phyloP scores from a whole-genome alignment of 305 asterid genomes.

The Andrographis paniculata region DNA sequence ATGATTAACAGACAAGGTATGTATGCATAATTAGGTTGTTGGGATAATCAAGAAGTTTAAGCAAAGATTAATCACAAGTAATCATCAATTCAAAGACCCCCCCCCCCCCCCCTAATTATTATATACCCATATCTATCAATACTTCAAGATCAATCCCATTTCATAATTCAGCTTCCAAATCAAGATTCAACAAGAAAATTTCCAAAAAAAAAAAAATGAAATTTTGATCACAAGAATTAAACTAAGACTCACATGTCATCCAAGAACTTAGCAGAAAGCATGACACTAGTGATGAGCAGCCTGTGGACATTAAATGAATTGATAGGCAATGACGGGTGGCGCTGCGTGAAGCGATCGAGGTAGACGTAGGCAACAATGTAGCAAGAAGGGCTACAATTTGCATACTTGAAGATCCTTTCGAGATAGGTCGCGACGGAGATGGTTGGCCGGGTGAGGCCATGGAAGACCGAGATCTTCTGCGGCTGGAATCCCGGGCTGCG shows the following conservation, averaged over 20 bases:
- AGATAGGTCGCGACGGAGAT: constrained; percentile 70
- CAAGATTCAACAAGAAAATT: not conserved
- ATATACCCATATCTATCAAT: not conserved
- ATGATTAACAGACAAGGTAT: constrained; percentile 7
- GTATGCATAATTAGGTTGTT: too few relatives aligned
- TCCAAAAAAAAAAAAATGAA: not conserved
- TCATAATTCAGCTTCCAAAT: too few relatives aligned
- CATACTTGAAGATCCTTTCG: constrained; percentile 86
- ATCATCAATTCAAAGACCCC: constrained; percentile 5
- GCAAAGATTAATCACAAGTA: constrained; percentile 13
- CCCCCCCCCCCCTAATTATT: not conserved
- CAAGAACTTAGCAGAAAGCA: constrained; percentile 97
- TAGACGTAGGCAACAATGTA: constrained; percentile 87
- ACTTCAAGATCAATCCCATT: not conserved
- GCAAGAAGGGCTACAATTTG: constrained; percentile 91
- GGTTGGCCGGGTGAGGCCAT: constrained; percentile 69
- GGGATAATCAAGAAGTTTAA: constrained; percentile 11
- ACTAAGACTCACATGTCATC: constrained; percentile 67
- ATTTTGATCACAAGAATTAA: not conserved
- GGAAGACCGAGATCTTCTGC: constrained; percentile 72
- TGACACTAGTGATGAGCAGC: constrained; percentile 88
- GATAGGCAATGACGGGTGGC: constrained; percentile 67
- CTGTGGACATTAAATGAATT: constrained; percentile 83
- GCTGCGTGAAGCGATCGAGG: constrained; percentile 80
- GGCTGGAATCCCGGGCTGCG: constrained; percentile 27